Evolutionary conservation across 768 basidiomycete species (phyloP).

Genomic region (Ramaria sp.): DNA sequence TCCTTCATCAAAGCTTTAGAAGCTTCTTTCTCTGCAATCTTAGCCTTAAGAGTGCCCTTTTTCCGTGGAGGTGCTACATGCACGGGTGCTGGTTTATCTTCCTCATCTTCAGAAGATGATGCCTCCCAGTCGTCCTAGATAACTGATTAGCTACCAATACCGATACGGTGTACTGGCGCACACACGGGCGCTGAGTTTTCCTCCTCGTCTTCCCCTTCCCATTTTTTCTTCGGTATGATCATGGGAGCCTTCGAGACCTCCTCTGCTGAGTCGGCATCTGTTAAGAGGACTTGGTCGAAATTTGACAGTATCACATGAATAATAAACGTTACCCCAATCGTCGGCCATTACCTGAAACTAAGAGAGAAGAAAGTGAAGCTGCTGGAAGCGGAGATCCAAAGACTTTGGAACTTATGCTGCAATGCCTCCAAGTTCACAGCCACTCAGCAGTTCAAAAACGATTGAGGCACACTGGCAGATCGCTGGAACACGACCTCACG

Average conservation of each 20-base stretch:
- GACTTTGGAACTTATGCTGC: neutral
- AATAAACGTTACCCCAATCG: constrained; percentile 5
- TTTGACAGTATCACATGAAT: neutral
- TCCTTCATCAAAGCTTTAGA: constrained; percentile 42
- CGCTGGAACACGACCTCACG: neutral
- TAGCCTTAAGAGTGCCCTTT: constrained; percentile 85
- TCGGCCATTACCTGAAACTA: neutral
- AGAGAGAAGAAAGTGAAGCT: neutral
- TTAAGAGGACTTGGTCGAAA: neutral
- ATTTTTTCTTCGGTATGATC: constrained; percentile 44
- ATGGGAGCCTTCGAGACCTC: constrained; percentile 8
- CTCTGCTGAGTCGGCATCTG: constrained; percentile 7
- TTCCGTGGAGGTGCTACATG: constrained; percentile 70
- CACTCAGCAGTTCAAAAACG: neutral
- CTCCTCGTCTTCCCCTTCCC: constrained; percentile 90
- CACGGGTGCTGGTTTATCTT: constrained; percentile 30
- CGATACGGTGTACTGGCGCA: constrained; percentile 13
- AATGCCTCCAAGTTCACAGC: neutral
- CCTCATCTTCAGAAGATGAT: constrained; percentile 52
- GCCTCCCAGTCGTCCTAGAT: constrained; percentile 91
- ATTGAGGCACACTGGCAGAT: neutral
- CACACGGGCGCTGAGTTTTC: constrained; percentile 67
- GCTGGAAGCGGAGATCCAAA: constrained; percentile 2
- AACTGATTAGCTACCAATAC: neutral
- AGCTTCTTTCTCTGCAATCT: constrained; percentile 87